Evolutionary conservation across 345 rosid genomes (phyloP).

Genomic region (Firmiana major): DNA sequence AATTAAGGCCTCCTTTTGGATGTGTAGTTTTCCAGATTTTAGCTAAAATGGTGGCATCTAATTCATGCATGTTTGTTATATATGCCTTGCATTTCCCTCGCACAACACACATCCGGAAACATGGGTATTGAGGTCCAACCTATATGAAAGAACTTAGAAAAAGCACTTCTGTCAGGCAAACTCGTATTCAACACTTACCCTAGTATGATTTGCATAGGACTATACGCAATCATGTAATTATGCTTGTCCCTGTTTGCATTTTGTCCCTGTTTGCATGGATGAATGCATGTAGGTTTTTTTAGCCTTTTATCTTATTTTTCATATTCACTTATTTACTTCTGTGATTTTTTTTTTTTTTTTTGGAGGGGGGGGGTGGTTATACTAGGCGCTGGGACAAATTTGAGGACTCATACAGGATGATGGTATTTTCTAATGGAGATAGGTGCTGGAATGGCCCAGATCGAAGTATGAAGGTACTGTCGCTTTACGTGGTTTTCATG

Average conservation of each 20-base stretch:
- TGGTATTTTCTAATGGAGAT: conserved; percentile 81
- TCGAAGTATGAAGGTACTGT: conserved; percentile 75
- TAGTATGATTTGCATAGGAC: background rate
- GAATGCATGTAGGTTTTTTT: background rate
- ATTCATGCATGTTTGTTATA: background rate
- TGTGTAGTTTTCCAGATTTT: background rate
- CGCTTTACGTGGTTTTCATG: background rate
- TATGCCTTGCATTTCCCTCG: background rate
- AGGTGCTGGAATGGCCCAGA: conserved; percentile 98
- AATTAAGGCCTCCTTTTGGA: background rate
- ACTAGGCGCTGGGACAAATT: conserved; percentile 85
- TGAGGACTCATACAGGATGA: conserved; percentile 54
- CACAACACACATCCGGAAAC: background rate
- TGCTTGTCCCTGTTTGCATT: background rate
- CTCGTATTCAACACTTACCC: background rate
- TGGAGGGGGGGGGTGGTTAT: background rate
- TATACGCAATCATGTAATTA: background rate
- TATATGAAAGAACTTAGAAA: background rate
- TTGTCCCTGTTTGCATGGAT: background rate
- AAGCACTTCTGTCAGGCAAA: background rate
- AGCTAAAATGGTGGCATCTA: background rate
- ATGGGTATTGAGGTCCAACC: background rate
- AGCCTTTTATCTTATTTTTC: background rate
- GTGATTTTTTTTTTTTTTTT: background rate
- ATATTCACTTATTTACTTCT: background rate